Conservation (phyloP, 2,329 filamentous ascomycete genomes). For the Aureobasidium sp. region DNA sequence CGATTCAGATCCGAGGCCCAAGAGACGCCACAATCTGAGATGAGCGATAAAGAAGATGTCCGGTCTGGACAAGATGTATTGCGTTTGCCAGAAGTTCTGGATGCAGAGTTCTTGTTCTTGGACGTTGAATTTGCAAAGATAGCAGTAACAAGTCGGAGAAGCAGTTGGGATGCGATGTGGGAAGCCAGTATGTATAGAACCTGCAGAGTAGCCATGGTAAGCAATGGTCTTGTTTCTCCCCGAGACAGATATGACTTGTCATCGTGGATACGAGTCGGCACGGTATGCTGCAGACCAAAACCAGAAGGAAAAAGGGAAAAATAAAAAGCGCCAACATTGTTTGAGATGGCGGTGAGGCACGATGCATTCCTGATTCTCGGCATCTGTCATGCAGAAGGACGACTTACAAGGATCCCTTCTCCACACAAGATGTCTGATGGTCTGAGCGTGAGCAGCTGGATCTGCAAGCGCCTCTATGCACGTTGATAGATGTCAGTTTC, state of each 20-base stretch:
- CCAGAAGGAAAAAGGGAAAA: slow-evolving; percentile 11
- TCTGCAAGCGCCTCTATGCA: slow-evolving; percentile 14
- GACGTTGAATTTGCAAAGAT: neutral
- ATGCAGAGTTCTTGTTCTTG: neutral
- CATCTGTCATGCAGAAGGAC: slow-evolving; percentile 13
- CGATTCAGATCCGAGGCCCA: slow-evolving; percentile 1
- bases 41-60: neutral
- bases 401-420: slow-evolving; percentile 13
- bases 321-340: slow-evolving; percentile 1
- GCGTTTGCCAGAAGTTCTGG: neutral
- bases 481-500: slow-evolving; percentile 15
- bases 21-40: neutral
- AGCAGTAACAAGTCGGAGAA: neutral
- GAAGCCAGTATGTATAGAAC: slow-evolving; percentile 10
- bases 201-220: slow-evolving; percentile 9
- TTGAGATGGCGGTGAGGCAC: slow-evolving; percentile 14
- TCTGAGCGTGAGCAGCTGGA: slow-evolving; percentile 10
- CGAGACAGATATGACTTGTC: slow-evolving; percentile 14
- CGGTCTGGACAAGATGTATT: neutral
- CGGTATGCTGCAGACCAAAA: slow-evolving; percentile 12
- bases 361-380: slow-evolving; percentile 12
- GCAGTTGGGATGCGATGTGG: neutral
- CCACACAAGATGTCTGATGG: slow-evolving; percentile 9
- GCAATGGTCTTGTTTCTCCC: slow-evolving; percentile 3
- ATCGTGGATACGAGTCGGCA: slow-evolving; percentile 4